Evolutionary conservation across 345 rosid species (phyloP).

Genomic region (Lumnitzera littorea): DNA sequence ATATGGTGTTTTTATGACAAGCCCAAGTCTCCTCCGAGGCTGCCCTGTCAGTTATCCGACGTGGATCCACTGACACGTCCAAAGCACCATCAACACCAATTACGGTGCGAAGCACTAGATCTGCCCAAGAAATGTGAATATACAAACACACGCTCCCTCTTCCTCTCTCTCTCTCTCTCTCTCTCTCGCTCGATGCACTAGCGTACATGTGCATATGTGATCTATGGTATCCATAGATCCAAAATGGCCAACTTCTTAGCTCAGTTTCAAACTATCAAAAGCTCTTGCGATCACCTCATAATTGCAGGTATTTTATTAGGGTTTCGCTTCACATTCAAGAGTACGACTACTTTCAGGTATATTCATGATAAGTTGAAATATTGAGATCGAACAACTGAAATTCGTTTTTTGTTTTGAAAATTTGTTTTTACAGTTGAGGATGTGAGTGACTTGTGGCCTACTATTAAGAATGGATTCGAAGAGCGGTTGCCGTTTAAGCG

Average conservation of each 20-base stretch:
- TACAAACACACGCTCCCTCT: background rate
- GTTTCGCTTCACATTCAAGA: background rate
- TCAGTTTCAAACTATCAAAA: constrained; percentile 86
- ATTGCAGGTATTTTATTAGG: constrained; percentile 51
- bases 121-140: background rate
- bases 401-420: constrained; percentile 3
- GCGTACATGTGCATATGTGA: background rate
- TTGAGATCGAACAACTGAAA: background rate
- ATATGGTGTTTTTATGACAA: too few species aligned
- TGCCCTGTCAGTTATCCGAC: too few species aligned
- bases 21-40: too few species aligned
- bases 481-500: constrained; percentile 60
- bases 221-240: constrained; percentile 27
- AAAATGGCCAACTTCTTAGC: constrained; percentile 82
- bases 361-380: background rate
- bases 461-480: constrained; percentile 61
- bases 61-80: too few species aligned
- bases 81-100: background rate
- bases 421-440: constrained; percentile 62
- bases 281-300: constrained; percentile 63
- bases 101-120: constrained; percentile 27
- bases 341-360: background rate
- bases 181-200: background rate
- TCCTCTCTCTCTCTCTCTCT: background rate
- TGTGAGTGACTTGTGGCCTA: constrained; percentile 93